These are phyloP conservation scores for Hemerocallis citrina DNA, from an alignment of 106 monocot species.

Conservation along the genomic window DNA sequence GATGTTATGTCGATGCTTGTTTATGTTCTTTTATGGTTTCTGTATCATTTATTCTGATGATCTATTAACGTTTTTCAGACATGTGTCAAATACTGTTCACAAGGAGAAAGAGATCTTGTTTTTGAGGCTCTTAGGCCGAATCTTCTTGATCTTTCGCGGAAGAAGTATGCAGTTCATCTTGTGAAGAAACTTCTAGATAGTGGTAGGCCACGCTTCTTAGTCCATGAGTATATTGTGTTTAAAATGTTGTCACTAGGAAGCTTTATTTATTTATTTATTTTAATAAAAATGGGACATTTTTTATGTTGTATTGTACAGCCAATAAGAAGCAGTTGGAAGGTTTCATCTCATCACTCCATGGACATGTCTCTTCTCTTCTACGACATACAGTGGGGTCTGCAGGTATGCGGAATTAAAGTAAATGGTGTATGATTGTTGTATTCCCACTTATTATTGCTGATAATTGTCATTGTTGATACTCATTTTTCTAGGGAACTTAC, in stretches of 20 bases:
- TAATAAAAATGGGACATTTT: neutral
- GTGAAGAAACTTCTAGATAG: constrained; percentile 83
- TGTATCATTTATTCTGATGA: constrained; percentile 1
- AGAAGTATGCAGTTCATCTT: constrained; percentile 89
- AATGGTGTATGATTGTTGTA: neutral
- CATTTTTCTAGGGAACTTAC: neutral
- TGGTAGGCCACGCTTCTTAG: constrained; percentile 32
- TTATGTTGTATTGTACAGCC: constrained; percentile 31
- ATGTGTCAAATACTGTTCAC: constrained; percentile 30
- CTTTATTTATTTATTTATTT: neutral
- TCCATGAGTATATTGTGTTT: neutral
- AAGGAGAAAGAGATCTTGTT: constrained; percentile 65
- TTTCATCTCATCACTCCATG: constrained; percentile 90
- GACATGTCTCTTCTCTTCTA: constrained; percentile 76
- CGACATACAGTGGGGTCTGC: constrained; percentile 85
- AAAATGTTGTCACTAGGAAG: neutral
- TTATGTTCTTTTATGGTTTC: neutral
- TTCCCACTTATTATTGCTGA: neutral
- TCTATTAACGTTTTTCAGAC: neutral
- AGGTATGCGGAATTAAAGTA: constrained; percentile 29
- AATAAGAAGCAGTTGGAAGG: constrained; percentile 70
- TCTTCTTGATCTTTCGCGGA: constrained; percentile 63
- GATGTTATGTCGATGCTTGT: no score
- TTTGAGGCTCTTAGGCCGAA: constrained; percentile 78
- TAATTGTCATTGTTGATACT: neutral